Evolutionary conservation across 2,329 filamentous ascomycete genomes (phyloP).

Genomic region (Colletotrichum coccodes): DNA sequence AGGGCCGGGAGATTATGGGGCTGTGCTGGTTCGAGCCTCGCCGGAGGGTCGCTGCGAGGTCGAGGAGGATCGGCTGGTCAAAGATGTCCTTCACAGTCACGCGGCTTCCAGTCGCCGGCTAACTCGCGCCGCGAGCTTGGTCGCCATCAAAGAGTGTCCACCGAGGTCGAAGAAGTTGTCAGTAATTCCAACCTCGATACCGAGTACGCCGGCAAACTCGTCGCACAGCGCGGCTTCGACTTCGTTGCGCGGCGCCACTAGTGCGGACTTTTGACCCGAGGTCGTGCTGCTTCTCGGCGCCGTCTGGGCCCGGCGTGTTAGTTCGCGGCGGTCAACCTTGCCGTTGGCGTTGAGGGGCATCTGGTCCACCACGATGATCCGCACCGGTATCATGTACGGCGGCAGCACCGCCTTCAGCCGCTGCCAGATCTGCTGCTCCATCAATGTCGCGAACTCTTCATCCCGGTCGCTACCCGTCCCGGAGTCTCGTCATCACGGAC

Average conservation of each 20-base stretch:
- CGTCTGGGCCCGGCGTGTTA: conserved; percentile 4
- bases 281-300: not conserved
- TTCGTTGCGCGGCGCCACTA: conserved; percentile 3
- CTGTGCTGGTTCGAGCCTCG: conserved; percentile 2
- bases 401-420: conserved; percentile 29
- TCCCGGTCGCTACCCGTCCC: not conserved
- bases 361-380: conserved; percentile 16
- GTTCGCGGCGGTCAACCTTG: conserved; percentile 33
- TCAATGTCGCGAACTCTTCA: not conserved
- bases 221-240: conserved; percentile 16
- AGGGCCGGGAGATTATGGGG: not conserved
- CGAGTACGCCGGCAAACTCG: conserved; percentile 17
- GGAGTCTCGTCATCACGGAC: not conserved
- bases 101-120: conserved; percentile 13
- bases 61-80: conserved; percentile 6
- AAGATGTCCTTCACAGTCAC: conserved; percentile 27
- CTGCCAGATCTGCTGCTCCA: conserved; percentile 3
- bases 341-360: conserved; percentile 34
- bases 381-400: conserved; percentile 31
- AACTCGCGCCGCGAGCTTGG: conserved; percentile 17
- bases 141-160: conserved; percentile 29
- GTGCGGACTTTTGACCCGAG: conserved; percentile 1
- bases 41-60: not conserved
- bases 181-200: not conserved
- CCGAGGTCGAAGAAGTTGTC: conserved; percentile 31